A percentile compares a stretch with the other conserved stretches of the same genome.
Evolutionary conservation across 441 rosid species (phyloP).

Genomic region (Viola pubescens): DNA sequence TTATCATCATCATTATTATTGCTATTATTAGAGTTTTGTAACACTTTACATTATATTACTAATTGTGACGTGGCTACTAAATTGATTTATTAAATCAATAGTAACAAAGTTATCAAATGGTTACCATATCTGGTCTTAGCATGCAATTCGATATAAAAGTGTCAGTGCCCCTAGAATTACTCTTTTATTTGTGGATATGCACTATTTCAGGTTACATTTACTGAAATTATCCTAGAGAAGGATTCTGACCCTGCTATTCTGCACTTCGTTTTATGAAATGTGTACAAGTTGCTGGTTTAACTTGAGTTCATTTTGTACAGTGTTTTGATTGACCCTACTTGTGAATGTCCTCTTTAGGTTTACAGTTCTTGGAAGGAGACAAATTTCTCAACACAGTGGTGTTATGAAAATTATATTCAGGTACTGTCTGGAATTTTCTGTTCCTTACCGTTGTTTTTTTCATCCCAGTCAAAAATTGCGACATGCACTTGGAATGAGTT

Average conservation of each 20-base stretch:
- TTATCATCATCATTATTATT: no score
- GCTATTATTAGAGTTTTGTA: no score
- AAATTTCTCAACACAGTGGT: conserved; percentile 95
- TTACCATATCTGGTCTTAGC: no score
- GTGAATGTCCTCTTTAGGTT: conserved; percentile 40
- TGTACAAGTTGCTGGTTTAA: background rate
- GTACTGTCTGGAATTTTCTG: conserved; percentile 22
- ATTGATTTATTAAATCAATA: no score
- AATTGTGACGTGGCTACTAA: no score
- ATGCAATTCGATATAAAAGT: no score
- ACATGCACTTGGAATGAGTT: no score
- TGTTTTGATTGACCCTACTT: background rate
- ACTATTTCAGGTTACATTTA: background rate
- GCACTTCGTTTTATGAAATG: conserved; percentile 1
- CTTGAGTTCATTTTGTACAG: background rate
- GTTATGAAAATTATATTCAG: conserved; percentile 98
- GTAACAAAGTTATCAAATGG: no score
- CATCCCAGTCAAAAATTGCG: no score
- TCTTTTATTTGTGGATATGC: background rate
- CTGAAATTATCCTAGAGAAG: background rate
- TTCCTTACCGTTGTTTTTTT: background rate
- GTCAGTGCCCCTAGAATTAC: no score
- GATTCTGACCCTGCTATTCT: background rate
- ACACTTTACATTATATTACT: no score
- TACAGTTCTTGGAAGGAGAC: conserved; percentile 95